These are phyloP conservation scores for Aspergillus taichungensis DNA, from an alignment of 495 filamentous ascomycete species.

Conservation along the genomic window DNA sequence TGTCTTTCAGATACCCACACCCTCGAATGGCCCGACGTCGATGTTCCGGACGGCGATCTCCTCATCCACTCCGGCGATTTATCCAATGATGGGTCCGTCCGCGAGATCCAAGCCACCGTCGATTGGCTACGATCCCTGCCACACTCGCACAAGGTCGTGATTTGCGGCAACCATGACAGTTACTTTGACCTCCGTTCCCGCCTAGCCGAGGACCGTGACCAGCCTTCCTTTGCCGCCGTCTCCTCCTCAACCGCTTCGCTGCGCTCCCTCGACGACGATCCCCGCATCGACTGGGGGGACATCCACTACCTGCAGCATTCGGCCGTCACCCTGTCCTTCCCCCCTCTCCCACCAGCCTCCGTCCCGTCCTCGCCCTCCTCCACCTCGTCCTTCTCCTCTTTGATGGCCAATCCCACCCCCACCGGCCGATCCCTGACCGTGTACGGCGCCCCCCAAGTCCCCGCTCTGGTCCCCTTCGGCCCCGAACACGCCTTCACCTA, in stretches of 20 bases:
- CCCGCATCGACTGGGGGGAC: conserved; percentile 45
- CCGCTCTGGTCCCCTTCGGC: conserved; percentile 43
- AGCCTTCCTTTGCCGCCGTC: conserved; percentile 21
- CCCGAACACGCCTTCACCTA: conserved; percentile 62
- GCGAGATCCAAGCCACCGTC: conserved; percentile 65
- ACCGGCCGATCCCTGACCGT: conserved; percentile 38
- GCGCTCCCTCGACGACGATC: conserved; percentile 30
- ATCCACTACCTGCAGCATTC: conserved; percentile 60
- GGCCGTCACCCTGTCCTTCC: conserved; percentile 41
- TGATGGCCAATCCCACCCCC: conserved; percentile 7
- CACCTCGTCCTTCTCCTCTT: conserved; percentile 7
- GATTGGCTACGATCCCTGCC: conserved; percentile 70
- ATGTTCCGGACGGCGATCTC: conserved; percentile 70
- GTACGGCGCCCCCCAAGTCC: conserved; percentile 59
- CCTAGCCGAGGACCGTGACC: conserved; percentile 30
- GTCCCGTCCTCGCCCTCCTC: conserved; percentile 1
- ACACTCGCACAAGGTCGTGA: conserved; percentile 70
- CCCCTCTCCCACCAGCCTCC: conserved; percentile 9
- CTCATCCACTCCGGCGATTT: conserved; percentile 88
- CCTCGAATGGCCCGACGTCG: conserved; percentile 47
- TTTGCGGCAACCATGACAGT: conserved; percentile 85
- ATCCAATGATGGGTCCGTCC: conserved; percentile 58
- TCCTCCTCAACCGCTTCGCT: conserved; percentile 36
- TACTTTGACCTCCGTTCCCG: conserved; percentile 59
- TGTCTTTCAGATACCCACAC: conserved; percentile 89